A percentile compares a stretch with the other conserved stretches of the same genome.
phyloP scores from a whole-genome alignment of 441 rosid genomes.

The Capsella rubella region DNA sequence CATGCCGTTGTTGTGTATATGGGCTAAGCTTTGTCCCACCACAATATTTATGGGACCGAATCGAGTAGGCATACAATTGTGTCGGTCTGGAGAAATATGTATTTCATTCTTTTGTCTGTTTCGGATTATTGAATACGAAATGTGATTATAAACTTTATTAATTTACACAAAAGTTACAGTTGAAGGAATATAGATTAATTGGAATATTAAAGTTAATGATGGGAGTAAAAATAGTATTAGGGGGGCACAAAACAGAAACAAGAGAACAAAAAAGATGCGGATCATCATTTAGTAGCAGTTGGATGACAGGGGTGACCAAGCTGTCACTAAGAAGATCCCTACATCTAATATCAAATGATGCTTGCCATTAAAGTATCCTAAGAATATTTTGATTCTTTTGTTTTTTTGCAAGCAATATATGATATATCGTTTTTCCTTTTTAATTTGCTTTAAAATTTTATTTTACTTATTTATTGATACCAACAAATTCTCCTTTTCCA shows the following conservation, averaged over 20 bases:
- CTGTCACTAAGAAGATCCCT: constrained; percentile 35
- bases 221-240: background rate
- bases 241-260: constrained; percentile 28
- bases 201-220: background rate
- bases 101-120: background rate
- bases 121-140: too few species aligned
- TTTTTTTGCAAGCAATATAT: background rate
- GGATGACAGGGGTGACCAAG: constrained; percentile 40
- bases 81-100: too few species aligned
- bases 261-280: constrained; percentile 34
- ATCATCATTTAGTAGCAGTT: constrained; percentile 20
- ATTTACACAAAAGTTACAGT: too few species aligned
- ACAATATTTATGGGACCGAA: too few species aligned
- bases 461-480: background rate
- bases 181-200: too few species aligned
- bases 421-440: background rate
- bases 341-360: constrained; percentile 22
- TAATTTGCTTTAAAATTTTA: background rate
- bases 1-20: background rate
- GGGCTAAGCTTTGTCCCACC: too few species aligned
- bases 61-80: too few species aligned
- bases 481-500: background rate
- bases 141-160: too few species aligned
- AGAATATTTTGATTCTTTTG: constrained; percentile 1
- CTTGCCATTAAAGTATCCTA: constrained; percentile 20